phyloP scores from a whole-genome alignment of 2,329 filamentous ascomycete species.

The Penicillium sp. region DNA sequence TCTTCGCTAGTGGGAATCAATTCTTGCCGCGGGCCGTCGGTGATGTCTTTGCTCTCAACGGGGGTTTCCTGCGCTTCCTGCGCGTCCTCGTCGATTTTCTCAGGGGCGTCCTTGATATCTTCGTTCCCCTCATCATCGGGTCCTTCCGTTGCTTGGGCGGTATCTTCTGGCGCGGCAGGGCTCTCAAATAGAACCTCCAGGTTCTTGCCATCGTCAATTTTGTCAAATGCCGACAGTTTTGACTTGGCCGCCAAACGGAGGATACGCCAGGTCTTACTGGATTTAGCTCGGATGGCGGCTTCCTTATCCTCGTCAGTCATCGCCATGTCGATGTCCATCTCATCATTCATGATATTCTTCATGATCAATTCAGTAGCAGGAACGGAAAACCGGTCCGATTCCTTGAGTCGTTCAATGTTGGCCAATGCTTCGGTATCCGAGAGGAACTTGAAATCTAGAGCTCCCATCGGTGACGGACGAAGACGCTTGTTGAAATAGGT shows the following conservation, averaged over 20 bases:
- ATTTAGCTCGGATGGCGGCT: slow-evolving; percentile 67
- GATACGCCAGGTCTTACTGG: slow-evolving; percentile 88
- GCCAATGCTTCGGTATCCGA: slow-evolving; percentile 62
- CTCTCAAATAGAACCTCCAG: slow-evolving; percentile 52
- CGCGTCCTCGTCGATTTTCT: background rate
- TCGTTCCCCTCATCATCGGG: background rate
- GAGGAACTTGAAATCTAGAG: slow-evolving; percentile 77
- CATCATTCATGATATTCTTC: slow-evolving; percentile 72
- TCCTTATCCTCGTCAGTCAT: slow-evolving; percentile 63
- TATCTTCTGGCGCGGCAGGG: slow-evolving; percentile 16
- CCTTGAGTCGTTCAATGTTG: slow-evolving; percentile 70
- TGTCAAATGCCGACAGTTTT: slow-evolving; percentile 78
- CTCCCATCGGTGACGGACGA: slow-evolving; percentile 67
- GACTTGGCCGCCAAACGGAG: slow-evolving; percentile 75
- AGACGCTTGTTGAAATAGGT: slow-evolving; percentile 71
- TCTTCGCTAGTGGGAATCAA: slow-evolving; percentile 1
- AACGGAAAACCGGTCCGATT: slow-evolving; percentile 62
- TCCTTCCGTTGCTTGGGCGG: slow-evolving; percentile 8
- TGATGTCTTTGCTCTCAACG: slow-evolving; percentile 8
- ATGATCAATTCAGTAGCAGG: slow-evolving; percentile 72
- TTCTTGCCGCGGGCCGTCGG: slow-evolving; percentile 6
- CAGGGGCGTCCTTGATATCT: background rate
- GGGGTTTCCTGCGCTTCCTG: background rate
- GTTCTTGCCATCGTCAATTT: slow-evolving; percentile 80
- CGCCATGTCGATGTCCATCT: slow-evolving; percentile 85